These are phyloP conservation scores for Globisporangium recalcitrans DNA, from an alignment of 352 stramenopile species.

Conservation along the genomic window DNA sequence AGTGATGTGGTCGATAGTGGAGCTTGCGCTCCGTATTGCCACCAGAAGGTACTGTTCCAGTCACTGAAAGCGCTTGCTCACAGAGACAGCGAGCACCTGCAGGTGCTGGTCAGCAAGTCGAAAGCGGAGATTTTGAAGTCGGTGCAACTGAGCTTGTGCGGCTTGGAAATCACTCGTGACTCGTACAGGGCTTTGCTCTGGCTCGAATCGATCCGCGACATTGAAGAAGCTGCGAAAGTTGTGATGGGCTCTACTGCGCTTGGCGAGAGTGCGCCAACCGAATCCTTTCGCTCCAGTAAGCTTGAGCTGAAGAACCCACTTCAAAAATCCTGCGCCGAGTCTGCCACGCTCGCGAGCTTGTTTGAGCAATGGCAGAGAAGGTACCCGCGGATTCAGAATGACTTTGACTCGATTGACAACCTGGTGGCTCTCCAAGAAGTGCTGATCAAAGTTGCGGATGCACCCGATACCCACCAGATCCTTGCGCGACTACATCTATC, in stretches of 20 bases:
- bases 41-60: conserved; percentile 55
- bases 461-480: conserved; percentile 16
- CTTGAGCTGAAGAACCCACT: neutral
- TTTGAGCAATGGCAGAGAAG: conserved; percentile 42
- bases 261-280: neutral
- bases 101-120: conserved; percentile 24
- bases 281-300: neutral
- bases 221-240: conserved; percentile 39
- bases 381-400: conserved; percentile 34
- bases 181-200: conserved; percentile 45
- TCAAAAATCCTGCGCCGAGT: neutral
- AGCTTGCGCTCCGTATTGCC: conserved; percentile 23
- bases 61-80: conserved; percentile 56
- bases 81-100: conserved; percentile 36
- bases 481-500: conserved; percentile 55
- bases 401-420: conserved; percentile 56
- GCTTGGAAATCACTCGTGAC: conserved; percentile 64
- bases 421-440: conserved; percentile 60
- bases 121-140: conserved; percentile 52
- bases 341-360: conserved; percentile 18
- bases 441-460: conserved; percentile 38
- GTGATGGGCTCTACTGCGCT: conserved; percentile 13
- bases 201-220: conserved; percentile 55
- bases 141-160: conserved; percentile 54
- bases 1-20: conserved; percentile 1